These are phyloP conservation scores for Sedum album DNA, from an alignment of 164 flowering plant species.

Conservation along the genomic window DNA sequence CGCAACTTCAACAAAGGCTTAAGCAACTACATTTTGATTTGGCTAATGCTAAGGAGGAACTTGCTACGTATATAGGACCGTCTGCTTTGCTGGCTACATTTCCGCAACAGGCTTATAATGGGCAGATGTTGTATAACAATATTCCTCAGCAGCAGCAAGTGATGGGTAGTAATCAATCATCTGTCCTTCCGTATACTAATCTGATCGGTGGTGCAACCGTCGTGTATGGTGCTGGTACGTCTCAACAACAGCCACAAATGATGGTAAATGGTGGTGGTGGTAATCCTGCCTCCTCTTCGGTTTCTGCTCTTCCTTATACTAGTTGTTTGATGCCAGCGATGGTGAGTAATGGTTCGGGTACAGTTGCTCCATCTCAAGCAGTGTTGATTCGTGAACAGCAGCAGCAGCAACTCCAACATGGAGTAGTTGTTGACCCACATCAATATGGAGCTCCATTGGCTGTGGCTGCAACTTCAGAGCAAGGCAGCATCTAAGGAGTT, in stretches of 20 bases:
- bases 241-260: neutral
- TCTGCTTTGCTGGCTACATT: neutral
- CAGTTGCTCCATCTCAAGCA: neutral
- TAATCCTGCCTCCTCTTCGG: neutral
- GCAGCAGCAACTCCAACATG: conserved; percentile 4
- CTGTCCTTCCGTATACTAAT: neutral
- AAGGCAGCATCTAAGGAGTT: neutral
- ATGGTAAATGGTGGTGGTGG: neutral
- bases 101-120: neutral
- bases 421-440: neutral
- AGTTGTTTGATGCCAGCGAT: neutral
- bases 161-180: neutral
- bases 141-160: neutral
- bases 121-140: neutral
- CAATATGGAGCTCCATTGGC: neutral
- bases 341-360: neutral
- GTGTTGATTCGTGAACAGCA: conserved; percentile 8
- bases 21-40: neutral
- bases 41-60: neutral
- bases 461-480: neutral
- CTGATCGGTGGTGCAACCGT: neutral
- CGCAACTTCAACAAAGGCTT: conserved; percentile 1
- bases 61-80: neutral
- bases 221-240: neutral
- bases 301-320: neutral